A percentile compares a stretch with the other conserved stretches of the same genome.
These are phyloP conservation scores for Russula griseocarnosa DNA, from an alignment of 768 basidiomycete genomes.

Conservation along the genomic window DNA sequence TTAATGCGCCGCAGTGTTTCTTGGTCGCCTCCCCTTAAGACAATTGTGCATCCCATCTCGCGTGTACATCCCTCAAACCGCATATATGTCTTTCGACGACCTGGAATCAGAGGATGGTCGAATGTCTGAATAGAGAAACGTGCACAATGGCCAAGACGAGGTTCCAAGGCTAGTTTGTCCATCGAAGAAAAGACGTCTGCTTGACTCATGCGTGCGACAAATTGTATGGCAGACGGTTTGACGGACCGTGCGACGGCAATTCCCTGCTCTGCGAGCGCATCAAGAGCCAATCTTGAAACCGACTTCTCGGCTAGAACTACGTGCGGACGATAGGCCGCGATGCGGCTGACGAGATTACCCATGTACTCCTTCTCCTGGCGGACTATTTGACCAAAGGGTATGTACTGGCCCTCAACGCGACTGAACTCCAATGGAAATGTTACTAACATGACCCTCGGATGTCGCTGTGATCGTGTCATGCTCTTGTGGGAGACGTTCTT, in stretches of 20 bases:
- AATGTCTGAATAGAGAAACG: constrained; percentile 88
- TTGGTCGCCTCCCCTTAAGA: constrained; percentile 82
- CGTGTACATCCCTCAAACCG: constrained; percentile 93
- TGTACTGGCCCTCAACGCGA: constrained; percentile 86
- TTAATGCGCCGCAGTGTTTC: constrained; percentile 82
- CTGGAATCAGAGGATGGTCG: constrained; percentile 92
- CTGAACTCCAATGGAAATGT: constrained; percentile 95
- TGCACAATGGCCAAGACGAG: constrained; percentile 82
- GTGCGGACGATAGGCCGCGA: constrained; percentile 88
- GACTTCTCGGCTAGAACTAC: constrained; percentile 89
- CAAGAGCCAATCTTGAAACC: constrained; percentile 86
- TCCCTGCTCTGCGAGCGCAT: constrained; percentile 76
- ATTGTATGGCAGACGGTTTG: constrained; percentile 80
- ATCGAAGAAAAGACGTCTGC: constrained; percentile 94
- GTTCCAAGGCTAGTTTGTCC: constrained; percentile 87
- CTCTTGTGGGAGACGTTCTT: constrained; percentile 97
- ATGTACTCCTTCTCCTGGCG: constrained; percentile 93
- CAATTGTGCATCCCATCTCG: constrained; percentile 92
- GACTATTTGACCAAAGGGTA: constrained; percentile 86
- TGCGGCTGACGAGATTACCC: constrained; percentile 78
- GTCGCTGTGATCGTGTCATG: constrained; percentile 77
- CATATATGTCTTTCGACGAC: constrained; percentile 92
- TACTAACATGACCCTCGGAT: constrained; percentile 93
- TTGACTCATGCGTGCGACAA: constrained; percentile 91
- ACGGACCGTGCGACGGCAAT: constrained; percentile 90